phyloP scores from a whole-genome alignment of 805 yeast species.

The Ogataea chonburiensis region DNA sequence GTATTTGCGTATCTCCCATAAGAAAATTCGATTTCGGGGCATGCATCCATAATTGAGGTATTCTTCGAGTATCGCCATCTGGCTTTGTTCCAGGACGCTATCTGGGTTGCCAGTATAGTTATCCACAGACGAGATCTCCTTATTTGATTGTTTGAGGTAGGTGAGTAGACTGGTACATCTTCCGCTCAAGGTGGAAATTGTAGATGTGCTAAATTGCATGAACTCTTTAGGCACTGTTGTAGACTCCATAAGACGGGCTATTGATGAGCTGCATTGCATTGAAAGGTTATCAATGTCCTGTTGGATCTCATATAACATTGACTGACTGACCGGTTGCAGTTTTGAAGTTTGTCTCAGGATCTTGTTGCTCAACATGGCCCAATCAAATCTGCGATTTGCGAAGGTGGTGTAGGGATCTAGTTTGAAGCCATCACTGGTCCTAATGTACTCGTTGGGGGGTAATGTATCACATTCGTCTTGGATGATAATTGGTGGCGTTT shows the following conservation, averaged over 20 bases:
- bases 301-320: slow-evolving; percentile 6
- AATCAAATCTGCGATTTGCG: slow-evolving; percentile 53
- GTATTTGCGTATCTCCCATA: slow-evolving; percentile 29
- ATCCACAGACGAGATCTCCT: slow-evolving; percentile 8
- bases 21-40: slow-evolving; percentile 22
- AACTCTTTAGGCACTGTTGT: slow-evolving; percentile 18
- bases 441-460: slow-evolving; percentile 46
- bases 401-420: slow-evolving; percentile 48
- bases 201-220: slow-evolving; percentile 19
- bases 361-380: slow-evolving; percentile 25
- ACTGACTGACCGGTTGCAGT: background rate
- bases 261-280: slow-evolving; percentile 20
- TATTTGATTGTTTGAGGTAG: background rate
- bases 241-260: slow-evolving; percentile 25
- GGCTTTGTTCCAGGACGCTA: slow-evolving; percentile 11
- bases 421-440: slow-evolving; percentile 30
- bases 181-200: slow-evolving; percentile 23
- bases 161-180: slow-evolving; percentile 20
- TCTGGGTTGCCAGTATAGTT: background rate
- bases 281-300: slow-evolving; percentile 22
- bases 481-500: slow-evolving; percentile 53
- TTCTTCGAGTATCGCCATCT: slow-evolving; percentile 22
- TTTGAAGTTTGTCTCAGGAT: slow-evolving; percentile 17
- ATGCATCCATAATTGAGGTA: slow-evolving; percentile 23
- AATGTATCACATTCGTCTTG: slow-evolving; percentile 55